Conservation (phyloP, 257 asterid genomes). For the Solanum bulbocastanum region DNA sequence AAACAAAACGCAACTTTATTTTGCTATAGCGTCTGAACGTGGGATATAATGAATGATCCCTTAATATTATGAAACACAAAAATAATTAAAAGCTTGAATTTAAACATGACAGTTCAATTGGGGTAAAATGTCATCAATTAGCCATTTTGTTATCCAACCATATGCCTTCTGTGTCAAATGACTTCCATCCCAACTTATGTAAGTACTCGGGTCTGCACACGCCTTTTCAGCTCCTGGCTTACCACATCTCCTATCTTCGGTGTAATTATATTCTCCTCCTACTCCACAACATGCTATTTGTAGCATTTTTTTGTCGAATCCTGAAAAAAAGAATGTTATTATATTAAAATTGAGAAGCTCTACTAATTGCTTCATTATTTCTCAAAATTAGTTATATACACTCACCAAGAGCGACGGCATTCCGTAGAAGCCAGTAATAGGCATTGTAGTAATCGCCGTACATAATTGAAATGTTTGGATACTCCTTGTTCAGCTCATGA, state of each 20-base stretch:
- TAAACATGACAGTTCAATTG: background rate
- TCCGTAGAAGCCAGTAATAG: background rate
- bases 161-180: conserved; percentile 19
- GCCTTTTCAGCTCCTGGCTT: no score
- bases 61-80: background rate
- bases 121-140: background rate
- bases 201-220: background rate
- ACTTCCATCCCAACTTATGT: conserved; percentile 21
- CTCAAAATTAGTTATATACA: no score
- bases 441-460: background rate
- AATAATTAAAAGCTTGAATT: background rate
- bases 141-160: background rate
- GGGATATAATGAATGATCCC: background rate
- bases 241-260: conserved; percentile 3
- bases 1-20: no score
- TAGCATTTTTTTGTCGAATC: background rate
- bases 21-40: no score
- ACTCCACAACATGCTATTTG: conserved; percentile 17
- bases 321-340: background rate
- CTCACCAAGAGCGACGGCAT: background rate
- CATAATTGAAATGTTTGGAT: background rate
- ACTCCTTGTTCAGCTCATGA: background rate
- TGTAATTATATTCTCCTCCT: conserved; percentile 15
- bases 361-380: no score
- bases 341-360: no score